Conservation (phyloP, 768 basidiomycete genomes). For the Lactarius hatsudake region DNA sequence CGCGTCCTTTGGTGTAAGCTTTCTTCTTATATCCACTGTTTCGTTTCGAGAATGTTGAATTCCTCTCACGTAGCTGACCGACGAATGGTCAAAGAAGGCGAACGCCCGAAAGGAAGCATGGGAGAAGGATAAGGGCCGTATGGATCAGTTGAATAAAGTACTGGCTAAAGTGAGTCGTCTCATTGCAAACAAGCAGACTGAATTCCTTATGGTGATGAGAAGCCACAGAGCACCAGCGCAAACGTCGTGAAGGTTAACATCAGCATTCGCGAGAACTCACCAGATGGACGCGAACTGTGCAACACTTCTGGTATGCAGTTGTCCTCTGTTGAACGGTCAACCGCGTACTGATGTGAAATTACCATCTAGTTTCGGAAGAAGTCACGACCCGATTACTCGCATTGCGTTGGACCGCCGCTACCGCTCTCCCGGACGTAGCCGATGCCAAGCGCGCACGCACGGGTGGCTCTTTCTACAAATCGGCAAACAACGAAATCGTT, state of each 20-base stretch:
- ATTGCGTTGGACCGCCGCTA: conserved; percentile 14
- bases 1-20: conserved; percentile 2
- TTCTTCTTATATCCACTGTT: not conserved
- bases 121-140: conserved; percentile 12
- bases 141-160: not conserved
- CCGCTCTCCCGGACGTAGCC: not conserved
- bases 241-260: conserved; percentile 3
- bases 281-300: not conserved
- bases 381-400: conserved; percentile 7
- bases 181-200: not conserved
- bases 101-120: not conserved
- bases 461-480: conserved; percentile 9
- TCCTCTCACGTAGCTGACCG: not conserved
- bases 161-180: not conserved
- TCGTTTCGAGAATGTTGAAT: not conserved
- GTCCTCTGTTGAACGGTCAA: not conserved
- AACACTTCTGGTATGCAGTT: conserved; percentile 3
- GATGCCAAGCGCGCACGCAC: conserved; percentile 9
- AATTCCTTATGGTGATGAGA: not conserved
- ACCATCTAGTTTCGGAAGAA: conserved; percentile 10
- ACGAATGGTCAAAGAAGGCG: not conserved
- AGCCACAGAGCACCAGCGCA: not conserved
- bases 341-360: not conserved
- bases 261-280: not conserved
- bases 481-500: not conserved